These are phyloP conservation scores for Panus rudis DNA, from an alignment of 768 basidiomycete species.

Conservation along the genomic window DNA sequence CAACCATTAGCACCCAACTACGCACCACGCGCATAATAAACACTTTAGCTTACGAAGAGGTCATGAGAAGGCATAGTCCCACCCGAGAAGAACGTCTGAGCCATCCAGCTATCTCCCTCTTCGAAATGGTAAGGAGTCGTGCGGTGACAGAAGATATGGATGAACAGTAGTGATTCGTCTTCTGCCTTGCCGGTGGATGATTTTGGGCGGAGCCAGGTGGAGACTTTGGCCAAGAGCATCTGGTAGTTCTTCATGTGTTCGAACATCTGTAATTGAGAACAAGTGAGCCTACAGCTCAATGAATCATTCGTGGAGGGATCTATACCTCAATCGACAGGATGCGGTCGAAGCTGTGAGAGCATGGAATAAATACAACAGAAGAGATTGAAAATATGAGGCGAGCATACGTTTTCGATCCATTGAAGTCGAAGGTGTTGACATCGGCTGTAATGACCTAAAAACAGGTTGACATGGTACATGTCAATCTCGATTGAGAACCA, in stretches of 20 bases:
- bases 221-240: conserved; percentile 49
- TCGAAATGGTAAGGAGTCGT: conserved; percentile 64
- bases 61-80: conserved; percentile 70
- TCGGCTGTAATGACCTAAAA: conserved; percentile 59
- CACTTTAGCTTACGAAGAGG: conserved; percentile 34
- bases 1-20: not conserved
- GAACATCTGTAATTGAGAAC: conserved; percentile 44
- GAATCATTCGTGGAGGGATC: not conserved
- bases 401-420: conserved; percentile 35
- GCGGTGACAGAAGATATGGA: conserved; percentile 65
- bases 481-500: not conserved
- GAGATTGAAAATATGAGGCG: not conserved
- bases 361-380: not conserved
- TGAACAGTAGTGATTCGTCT: conserved; percentile 52
- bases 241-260: conserved; percentile 77
- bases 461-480: not conserved
- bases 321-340: conserved; percentile 62
- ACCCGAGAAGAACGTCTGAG: conserved; percentile 65
- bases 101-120: conserved; percentile 69
- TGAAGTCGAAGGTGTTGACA: conserved; percentile 58
- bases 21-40: not conserved
- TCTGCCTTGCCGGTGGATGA: conserved; percentile 9
- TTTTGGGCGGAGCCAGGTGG: conserved; percentile 54
- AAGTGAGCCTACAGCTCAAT: not conserved
- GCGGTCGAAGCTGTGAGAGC: conserved; percentile 49